Evolutionary conservation across 1,284 basidiomycete species (phyloP), one percentile per base, ranked within the genome.

Genomic region (Fomes fomentarius): DNA sequence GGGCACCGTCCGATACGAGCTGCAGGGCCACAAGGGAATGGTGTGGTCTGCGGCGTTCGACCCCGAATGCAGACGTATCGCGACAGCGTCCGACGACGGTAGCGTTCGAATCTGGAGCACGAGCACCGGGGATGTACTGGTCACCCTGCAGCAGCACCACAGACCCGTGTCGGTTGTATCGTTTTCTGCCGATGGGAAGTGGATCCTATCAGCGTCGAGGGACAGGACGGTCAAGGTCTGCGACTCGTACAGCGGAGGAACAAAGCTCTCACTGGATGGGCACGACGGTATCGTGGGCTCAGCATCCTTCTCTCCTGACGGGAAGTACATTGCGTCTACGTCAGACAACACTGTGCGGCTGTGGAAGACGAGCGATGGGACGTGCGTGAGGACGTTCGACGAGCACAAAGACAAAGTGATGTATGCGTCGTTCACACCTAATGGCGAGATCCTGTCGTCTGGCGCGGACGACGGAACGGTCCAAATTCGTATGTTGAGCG

Each of bases 131-230:
- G 56, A 60, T 15, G 56, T 50, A 26, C 54, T 62, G 9, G 49
- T 63, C 31, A 50, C 41, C 4, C 38, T 61, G 11, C 52, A 52
- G 47, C 58, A 62, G 45, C 56, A 64, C 42, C 59, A 50, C 0
- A 68, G 68, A 1, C 63, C 64, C 0, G 66, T 76, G 2, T 73
- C 66, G 48, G 57, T 65, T 4, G 69, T 73, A 19, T 63, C 60
- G 15, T 77, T 74, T 53, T 75, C 73, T 4, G 68, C 66, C 2
- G 71, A 76, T 46, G 68, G 67, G n/a, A 41, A 21, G 54, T 46
- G 41, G 30, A 33, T 61, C 15, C 34, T 57, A 34, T 53, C 60
- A 8, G 56, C 51, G 24, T 52, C 51, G 19, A 52, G 44, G 28
- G 61, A 60, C 26, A 33, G 33, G 35, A 53, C 56, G 14, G 53